Evolutionary conservation across 2,329 filamentous ascomycete species (phyloP).

Genomic region (Stachybotrys chartarum): DNA sequence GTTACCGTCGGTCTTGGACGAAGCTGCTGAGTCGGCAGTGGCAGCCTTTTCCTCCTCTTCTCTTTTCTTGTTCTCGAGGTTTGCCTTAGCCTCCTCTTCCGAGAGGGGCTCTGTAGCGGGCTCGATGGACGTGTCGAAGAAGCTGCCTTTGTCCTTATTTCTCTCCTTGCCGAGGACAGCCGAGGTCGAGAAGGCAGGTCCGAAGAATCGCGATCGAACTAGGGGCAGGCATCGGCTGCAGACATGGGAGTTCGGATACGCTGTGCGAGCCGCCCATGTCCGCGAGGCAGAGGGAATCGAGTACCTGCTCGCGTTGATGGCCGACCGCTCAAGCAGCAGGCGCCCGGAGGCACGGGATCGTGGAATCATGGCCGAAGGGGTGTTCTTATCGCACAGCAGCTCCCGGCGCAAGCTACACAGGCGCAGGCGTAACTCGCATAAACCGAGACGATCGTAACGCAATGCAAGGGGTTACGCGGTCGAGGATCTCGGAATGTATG

Average conservation of each 20-base stretch:
- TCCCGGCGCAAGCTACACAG: not conserved
- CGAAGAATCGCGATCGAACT: constrained; percentile 16
- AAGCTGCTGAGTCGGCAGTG: constrained; percentile 36
- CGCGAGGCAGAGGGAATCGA: constrained; percentile 13
- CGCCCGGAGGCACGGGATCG: constrained; percentile 32
- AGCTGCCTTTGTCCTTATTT: constrained; percentile 34
- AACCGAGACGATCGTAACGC: not conserved
- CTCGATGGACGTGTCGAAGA: constrained; percentile 41
- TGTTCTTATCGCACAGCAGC: not conserved
- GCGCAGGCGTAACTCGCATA: not conserved
- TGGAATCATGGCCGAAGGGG: constrained; percentile 28
- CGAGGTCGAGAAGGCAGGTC: constrained; percentile 29
- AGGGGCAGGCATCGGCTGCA: constrained; percentile 23
- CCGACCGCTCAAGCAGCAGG: constrained; percentile 28
- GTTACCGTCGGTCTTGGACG: constrained; percentile 36
- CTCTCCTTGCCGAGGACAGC: constrained; percentile 26
- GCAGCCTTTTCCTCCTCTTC: constrained; percentile 36
- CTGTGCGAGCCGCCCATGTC: constrained; percentile 18
- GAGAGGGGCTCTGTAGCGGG: constrained; percentile 37
- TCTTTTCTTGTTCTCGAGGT: constrained; percentile 37
- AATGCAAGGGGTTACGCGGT: too few relatives aligned
- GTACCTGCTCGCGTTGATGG: constrained; percentile 16
- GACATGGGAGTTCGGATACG: constrained; percentile 19
- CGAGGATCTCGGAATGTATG: not conserved
- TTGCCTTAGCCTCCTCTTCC: constrained; percentile 46